Percentiles rank a stretch among this genome's conserved stretches.
phyloP scores from a whole-genome alignment of 331 rosid genomes.

The Acacia pycnantha region DNA sequence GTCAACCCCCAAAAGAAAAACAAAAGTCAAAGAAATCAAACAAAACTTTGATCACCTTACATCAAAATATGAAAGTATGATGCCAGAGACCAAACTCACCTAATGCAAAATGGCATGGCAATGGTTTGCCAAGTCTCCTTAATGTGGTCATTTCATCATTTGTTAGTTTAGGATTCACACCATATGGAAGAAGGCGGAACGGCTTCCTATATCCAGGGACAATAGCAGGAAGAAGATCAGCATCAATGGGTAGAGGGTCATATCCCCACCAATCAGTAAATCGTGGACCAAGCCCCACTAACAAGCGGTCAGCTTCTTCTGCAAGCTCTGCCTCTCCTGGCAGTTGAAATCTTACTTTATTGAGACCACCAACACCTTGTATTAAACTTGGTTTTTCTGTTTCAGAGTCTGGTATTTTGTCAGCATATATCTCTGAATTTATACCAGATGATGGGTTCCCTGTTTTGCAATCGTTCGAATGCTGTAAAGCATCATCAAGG shows the following conservation, averaged over 20 bases:
- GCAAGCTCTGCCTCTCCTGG: slow-evolving; percentile 80
- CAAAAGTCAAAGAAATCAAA: slow-evolving; percentile 16
- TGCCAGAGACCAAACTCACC: slow-evolving; percentile 52
- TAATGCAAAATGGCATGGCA: slow-evolving; percentile 87
- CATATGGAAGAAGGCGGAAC: slow-evolving; percentile 95
- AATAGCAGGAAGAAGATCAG: slow-evolving; percentile 82
- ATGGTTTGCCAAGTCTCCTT: slow-evolving; percentile 79
- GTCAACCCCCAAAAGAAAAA: slow-evolving; percentile 24
- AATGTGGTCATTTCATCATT: slow-evolving; percentile 89
- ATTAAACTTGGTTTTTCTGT: slow-evolving; percentile 44
- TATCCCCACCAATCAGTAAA: slow-evolving; percentile 97
- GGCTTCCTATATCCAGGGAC: slow-evolving; percentile 81
- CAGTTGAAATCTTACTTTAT: slow-evolving; percentile 75
- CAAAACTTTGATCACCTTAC: slow-evolving; percentile 15
- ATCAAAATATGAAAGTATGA: slow-evolving; percentile 15
- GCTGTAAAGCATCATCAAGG: slow-evolving; percentile 34
- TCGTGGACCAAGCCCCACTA: slow-evolving; percentile 87
- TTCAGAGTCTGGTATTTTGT: slow-evolving; percentile 31
- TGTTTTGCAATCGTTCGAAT: slow-evolving; percentile 23
- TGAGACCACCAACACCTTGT: slow-evolving; percentile 77
- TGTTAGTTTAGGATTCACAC: slow-evolving; percentile 77
- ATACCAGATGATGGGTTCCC: slow-evolving; percentile 36
- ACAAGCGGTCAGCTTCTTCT: slow-evolving; percentile 71
- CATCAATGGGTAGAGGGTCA: slow-evolving; percentile 92
- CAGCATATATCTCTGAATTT: slow-evolving; percentile 38